Evolutionary conservation across 331 rosid species (phyloP), one percentile per base, ranked within the genome.

Genomic region (Pyrus hybrid): DNA sequence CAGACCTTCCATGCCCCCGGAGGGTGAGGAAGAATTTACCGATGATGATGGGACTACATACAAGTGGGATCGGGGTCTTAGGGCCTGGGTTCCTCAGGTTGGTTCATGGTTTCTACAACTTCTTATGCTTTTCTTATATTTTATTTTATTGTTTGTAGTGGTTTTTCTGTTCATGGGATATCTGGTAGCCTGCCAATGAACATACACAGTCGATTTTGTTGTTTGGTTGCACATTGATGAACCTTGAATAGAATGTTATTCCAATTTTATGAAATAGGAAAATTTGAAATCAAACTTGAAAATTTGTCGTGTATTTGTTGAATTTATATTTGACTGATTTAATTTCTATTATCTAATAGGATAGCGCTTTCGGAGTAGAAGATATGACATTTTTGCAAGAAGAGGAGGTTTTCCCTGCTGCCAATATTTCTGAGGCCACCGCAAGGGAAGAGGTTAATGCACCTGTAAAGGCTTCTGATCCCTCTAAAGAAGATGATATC

Each of bases 1-100:
- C 66, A 88, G 97, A 82, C 99, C 97, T 83, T 86, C 81, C 0
- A 90, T 96, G 0, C 97, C 99, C 21, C 97, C 97, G 17, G 97
- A 94, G 77, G 97, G 96, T 67, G 97, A 90, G 86, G 91, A 94
- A 77, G 99, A 94, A 70, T 94, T 94, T 86, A 89, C 88, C 3
- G 99, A 94, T 78, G 99, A 94, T 53, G 97, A 94, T 72, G 99
- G 99, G 76, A 94, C 97, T 70, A 80, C 54, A 47, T 94, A 94
- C 81, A 94, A 86, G 76, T 94, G 99, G 99, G 89, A 90, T 56
- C 85, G 86, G 63, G 87, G 69, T 79, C 82, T 90, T 60, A 88
- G 96, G 80, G 97, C 80, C 11, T 94, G 97, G 99, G 88, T 88
- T 79, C 99, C 99, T 54, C 92, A 94, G 96, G 99, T 94, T 62